Evolutionary conservation across 2,329 filamentous ascomycete genomes (phyloP), one percentile per base, ranked within the genome.

Genomic region (Fusarium foetens): DNA sequence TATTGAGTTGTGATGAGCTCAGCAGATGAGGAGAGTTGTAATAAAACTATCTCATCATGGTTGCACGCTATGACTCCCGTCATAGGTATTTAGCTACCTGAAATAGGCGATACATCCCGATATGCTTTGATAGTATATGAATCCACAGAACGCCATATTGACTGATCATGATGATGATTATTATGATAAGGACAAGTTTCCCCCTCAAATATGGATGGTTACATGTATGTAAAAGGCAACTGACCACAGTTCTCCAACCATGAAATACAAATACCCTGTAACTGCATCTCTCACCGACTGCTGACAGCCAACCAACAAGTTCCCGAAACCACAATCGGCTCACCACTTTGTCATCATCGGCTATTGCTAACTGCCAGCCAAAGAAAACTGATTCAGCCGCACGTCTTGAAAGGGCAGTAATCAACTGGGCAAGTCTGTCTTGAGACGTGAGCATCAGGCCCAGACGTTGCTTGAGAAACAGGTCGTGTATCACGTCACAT

Each of bases 221-320:
- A 66, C n/a, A 29, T 55, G 29, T 33, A 23, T 29, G 38, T 35
- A 49, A 39, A 53, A 53, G 41, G 29, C 42, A 73, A 42, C 38
- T 53, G 57, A 53, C 63, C 59, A 53, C 45, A 52, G 38, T 54
- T 62, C 42, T 63, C 36, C 43, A 51, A 39, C 33, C 35, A 51
- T 6, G 48, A n/a, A 29, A 55, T 29, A n/a, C 51, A 70, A 53
- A 53, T 57, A 53, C 53, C 58, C 63, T 70, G 66, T 29, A 68
- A 43, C 58, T 64, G 70, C 70, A 58, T 61, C 70, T 33, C 53
- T 58, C 45, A 53, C 58, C 68, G 58, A 58, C 57, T 58, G 58
- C 70, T 61, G 53, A 71, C 46, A 73, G 42, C 66, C 70, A 73
- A 73, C 66, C 70, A 73, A 71, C 71, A 68, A 43, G 38, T 42